A percentile compares a stretch with the other conserved stretches of the same genome.
Conservation (phyloP, 768 basidiomycete species). For the Botryobasidium botryosum region DNA sequence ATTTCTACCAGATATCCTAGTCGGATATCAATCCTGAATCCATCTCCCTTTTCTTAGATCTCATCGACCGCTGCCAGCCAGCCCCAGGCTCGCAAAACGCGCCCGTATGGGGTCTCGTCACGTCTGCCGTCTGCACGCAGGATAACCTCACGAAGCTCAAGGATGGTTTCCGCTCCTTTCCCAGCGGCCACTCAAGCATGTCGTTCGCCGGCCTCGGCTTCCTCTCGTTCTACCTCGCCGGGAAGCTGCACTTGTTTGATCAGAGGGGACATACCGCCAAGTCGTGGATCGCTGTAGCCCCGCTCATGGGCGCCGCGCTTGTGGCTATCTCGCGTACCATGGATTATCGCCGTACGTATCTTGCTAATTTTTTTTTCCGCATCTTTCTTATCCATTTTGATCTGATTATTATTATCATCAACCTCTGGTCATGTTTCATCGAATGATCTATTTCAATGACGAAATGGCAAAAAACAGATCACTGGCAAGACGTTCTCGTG, state of each 20-base stretch:
- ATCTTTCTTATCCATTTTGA: background rate
- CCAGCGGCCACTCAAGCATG: constrained; percentile 78
- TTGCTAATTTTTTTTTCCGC: background rate
- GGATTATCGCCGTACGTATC: constrained; percentile 66
- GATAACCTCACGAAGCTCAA: constrained; percentile 35
- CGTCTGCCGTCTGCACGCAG: constrained; percentile 66
- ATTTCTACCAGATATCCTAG: constrained; percentile 2
- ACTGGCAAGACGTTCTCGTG: constrained; percentile 81
- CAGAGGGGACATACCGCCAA: constrained; percentile 58
- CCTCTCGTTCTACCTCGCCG: constrained; percentile 73
- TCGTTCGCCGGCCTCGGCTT: constrained; percentile 90
- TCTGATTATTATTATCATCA: background rate
- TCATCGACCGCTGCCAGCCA: constrained; percentile 59
- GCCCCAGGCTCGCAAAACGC: constrained; percentile 44
- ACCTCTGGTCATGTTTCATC: background rate
- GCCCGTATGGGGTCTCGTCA: constrained; percentile 47
- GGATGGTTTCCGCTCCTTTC: constrained; percentile 88
- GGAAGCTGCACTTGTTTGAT: constrained; percentile 86
- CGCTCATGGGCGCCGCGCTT: constrained; percentile 55
- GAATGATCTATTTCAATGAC: background rate
- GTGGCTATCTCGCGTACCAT: constrained; percentile 79
- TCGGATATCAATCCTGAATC: background rate
- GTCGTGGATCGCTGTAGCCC: constrained; percentile 68
- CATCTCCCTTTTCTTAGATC: constrained; percentile 25
- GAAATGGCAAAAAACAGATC: constrained; percentile 34